Conservation (phyloP, 1,284 basidiomycete species). For the Cronartium ribicola region DNA sequence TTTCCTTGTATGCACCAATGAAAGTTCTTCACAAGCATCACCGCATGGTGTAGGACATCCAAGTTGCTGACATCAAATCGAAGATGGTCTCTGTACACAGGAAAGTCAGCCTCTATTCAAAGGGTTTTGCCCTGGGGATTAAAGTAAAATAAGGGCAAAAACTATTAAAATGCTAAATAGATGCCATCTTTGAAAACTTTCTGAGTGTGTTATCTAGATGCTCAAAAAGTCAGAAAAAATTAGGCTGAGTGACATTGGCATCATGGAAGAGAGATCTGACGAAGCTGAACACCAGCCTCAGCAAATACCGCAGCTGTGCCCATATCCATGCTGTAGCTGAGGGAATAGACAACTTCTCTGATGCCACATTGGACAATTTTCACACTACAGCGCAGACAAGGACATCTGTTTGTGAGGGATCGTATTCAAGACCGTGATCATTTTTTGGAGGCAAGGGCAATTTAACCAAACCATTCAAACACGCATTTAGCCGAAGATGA, state of each 20-base stretch:
- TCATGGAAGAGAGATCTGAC: constrained; percentile 45
- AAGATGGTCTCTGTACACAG: too few relatives aligned
- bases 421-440: constrained; percentile 57
- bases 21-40: too few relatives aligned
- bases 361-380: constrained; percentile 97
- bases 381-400: constrained; percentile 89
- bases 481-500: background rate
- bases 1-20: too few relatives aligned
- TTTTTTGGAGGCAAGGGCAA: too few relatives aligned
- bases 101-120: too few relatives aligned
- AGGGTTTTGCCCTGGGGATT: too few relatives aligned
- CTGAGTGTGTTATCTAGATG: too few relatives aligned
- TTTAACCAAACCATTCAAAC: background rate
- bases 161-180: too few relatives aligned
- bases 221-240: background rate
- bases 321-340: constrained; percentile 86
- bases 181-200: too few relatives aligned
- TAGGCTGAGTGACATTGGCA: background rate
- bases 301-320: constrained; percentile 51
- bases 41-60: too few relatives aligned
- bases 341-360: constrained; percentile 86
- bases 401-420: constrained; percentile 76
- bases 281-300: constrained; percentile 52
- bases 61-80: too few relatives aligned
- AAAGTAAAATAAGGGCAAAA: too few relatives aligned